Percentiles rank a stretch among this genome's conserved stretches.
Conservation (phyloP, 1,284 basidiomycete genomes). For the Malassezia sp. region DNA sequence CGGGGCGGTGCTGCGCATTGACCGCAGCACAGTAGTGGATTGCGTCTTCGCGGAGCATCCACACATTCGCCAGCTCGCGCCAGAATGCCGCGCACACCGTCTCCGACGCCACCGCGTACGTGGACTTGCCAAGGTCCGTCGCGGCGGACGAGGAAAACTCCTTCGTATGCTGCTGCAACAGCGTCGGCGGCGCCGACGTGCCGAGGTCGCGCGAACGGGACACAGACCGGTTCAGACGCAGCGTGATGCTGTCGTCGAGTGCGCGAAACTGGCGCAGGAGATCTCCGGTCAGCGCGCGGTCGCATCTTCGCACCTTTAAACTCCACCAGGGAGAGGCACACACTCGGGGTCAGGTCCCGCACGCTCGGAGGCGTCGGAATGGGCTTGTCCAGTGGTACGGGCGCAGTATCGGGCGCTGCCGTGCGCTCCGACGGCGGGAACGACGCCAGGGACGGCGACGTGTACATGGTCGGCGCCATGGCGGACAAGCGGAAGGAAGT, state of each 20-base stretch:
- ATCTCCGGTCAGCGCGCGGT: constrained; percentile 7
- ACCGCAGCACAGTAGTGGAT: constrained; percentile 31
- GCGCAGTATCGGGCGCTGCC: neutral
- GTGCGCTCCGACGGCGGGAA: neutral
- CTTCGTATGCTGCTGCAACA: constrained; percentile 20
- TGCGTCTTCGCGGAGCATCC: constrained; percentile 34
- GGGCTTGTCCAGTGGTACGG: neutral
- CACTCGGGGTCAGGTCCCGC: constrained; percentile 21
- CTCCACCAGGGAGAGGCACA: constrained; percentile 28
- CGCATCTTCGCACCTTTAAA: constrained; percentile 20
- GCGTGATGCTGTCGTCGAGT: constrained; percentile 38
- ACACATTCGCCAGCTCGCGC: constrained; percentile 29
- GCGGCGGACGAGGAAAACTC: constrained; percentile 15
- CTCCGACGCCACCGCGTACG: constrained; percentile 22
- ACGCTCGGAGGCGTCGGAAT: constrained; percentile 19
- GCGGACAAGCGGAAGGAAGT: neutral
- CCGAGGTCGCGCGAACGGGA: constrained; percentile 31
- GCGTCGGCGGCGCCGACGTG: constrained; percentile 23
- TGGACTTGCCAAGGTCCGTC: constrained; percentile 28
- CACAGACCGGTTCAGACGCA: constrained; percentile 30
- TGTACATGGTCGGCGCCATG: constrained; percentile 11
- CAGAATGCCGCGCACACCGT: constrained; percentile 29
- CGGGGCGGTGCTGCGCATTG: constrained; percentile 12
- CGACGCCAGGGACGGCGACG: constrained; percentile 11
- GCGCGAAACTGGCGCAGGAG: constrained; percentile 35